Conservation (phyloP, 805 yeast genomes). For the Saccharomycopsis sp. region DNA sequence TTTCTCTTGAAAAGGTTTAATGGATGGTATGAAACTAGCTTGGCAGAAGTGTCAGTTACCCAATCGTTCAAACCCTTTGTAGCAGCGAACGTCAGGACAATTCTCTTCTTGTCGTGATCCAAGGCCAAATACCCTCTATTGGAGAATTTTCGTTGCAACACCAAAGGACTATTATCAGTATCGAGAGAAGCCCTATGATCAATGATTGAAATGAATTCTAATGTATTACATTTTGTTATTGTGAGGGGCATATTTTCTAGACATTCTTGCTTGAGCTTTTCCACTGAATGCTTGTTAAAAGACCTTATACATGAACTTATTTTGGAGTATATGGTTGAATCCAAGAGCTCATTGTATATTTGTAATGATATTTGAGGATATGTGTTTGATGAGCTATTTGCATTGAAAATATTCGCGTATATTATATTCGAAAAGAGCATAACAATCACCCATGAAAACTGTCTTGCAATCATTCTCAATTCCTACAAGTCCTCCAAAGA, state of each 20-base stretch:
- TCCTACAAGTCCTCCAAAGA: no score
- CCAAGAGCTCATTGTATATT: background rate
- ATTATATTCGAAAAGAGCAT: background rate
- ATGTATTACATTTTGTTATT: background rate
- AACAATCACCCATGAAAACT: background rate
- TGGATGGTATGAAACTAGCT: conserved; percentile 45
- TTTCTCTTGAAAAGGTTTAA: background rate
- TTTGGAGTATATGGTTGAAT: background rate
- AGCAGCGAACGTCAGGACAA: conserved; percentile 56
- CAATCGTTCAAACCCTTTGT: conserved; percentile 58
- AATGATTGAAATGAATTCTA: conserved; percentile 11
- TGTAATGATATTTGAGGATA: background rate
- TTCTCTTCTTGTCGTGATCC: conserved; percentile 37
- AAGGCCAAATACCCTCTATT: conserved; percentile 42
- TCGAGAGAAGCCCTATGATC: background rate
- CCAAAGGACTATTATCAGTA: background rate
- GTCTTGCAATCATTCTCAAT: no score
- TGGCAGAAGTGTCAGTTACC: conserved; percentile 49
- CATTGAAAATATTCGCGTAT: background rate
- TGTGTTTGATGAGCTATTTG: background rate
- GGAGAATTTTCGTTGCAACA: conserved; percentile 3
- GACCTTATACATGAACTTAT: background rate
- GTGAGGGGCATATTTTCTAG: background rate
- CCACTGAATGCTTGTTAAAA: background rate
- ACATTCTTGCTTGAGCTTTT: background rate